Conservation (phyloP, 192 early-diverging fungal species). For the Glomus cerebriforme region DNA sequence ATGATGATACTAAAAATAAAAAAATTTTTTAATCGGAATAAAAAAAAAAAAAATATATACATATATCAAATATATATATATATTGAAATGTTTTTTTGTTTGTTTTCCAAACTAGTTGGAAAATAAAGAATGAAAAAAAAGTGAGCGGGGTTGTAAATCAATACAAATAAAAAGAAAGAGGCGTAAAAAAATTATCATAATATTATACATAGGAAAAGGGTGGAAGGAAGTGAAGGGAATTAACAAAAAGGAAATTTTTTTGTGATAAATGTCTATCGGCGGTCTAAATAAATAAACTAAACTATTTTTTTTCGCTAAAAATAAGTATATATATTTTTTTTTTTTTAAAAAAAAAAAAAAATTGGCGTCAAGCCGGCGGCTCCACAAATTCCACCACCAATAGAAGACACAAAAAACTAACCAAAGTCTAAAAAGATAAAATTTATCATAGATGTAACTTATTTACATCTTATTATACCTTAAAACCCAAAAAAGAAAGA, state of each 20-base stretch:
- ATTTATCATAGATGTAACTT: neutral
- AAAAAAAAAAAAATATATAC: neutral
- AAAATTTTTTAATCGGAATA: neutral
- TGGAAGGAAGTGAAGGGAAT: neutral
- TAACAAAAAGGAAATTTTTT: neutral
- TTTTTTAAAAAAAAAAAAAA: neutral
- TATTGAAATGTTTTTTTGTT: neutral
- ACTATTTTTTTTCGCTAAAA: neutral
- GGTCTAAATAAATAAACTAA: neutral
- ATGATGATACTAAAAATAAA: neutral
- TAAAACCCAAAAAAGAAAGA: neutral
- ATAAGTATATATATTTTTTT: neutral
- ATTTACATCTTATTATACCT: neutral
- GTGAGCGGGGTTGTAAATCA: neutral
- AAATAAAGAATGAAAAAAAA: neutral
- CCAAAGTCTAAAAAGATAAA: neutral
- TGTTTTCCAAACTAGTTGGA: neutral
- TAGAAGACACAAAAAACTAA: constrained; percentile 16
- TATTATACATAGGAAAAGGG: neutral
- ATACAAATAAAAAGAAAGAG: neutral
- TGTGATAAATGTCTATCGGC: neutral
- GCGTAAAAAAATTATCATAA: neutral
- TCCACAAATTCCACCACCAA: constrained; percentile 8
- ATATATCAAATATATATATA: too few species aligned
- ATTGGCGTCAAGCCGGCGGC: constrained; percentile 2